Conservation (phyloP, 2,329 filamentous ascomycete genomes). For the Pestalotiopsis sp. region DNA sequence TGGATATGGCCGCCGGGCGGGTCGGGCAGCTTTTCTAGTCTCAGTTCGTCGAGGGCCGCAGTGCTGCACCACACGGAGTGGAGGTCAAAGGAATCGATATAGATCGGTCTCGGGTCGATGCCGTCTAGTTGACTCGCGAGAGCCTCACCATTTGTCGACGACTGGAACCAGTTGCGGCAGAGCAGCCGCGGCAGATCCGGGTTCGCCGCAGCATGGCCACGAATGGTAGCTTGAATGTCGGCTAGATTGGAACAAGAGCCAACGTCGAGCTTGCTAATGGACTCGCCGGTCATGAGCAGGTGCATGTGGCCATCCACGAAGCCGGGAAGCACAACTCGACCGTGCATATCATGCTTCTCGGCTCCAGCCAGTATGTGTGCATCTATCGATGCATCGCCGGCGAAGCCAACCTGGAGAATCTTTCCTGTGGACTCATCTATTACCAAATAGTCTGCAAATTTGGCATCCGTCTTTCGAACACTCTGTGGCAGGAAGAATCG, state of each 20-base stretch:
- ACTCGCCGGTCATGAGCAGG: conserved; percentile 56
- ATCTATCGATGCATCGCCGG: conserved; percentile 18
- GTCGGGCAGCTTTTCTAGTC: conserved; percentile 45
- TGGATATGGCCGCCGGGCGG: conserved; percentile 56
- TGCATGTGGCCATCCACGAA: conserved; percentile 64
- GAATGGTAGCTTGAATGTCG: conserved; percentile 52
- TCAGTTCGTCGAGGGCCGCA: conserved; percentile 52
- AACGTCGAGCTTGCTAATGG: conserved; percentile 53
- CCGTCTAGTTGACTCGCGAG: conserved; percentile 53
- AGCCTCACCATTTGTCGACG: conserved; percentile 36
- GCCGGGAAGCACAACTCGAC: conserved; percentile 50
- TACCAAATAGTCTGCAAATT: background rate
- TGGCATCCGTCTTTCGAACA: background rate
- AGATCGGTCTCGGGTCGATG: conserved; percentile 56
- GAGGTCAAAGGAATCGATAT: conserved; percentile 59
- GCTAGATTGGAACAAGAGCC: conserved; percentile 49
- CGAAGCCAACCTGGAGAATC: conserved; percentile 23
- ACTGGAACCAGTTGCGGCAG: conserved; percentile 60
- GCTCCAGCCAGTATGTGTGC: conserved; percentile 17
- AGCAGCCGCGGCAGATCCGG: conserved; percentile 52
- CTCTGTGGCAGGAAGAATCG: background rate
- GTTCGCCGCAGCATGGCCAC: conserved; percentile 46
- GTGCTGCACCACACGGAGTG: conserved; percentile 61
- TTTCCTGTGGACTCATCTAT: conserved; percentile 8
- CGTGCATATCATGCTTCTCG: conserved; percentile 25